Conservation (phyloP, 495 filamentous ascomycete genomes). For the Saxispiralis lemnorum region DNA sequence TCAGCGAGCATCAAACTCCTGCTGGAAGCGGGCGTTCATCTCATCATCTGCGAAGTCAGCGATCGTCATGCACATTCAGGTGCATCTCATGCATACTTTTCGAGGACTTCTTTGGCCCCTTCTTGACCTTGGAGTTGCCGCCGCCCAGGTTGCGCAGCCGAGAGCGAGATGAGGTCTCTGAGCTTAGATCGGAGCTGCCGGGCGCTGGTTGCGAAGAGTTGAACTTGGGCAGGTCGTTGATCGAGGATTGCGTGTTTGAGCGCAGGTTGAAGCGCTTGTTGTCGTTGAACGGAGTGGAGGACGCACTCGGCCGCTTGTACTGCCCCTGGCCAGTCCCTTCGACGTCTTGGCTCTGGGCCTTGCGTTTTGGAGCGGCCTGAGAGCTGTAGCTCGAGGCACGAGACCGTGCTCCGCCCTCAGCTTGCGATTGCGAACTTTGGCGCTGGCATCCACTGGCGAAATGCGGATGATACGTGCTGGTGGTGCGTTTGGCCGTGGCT, state of each 20-base stretch:
- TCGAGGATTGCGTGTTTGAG: constrained; percentile 1
- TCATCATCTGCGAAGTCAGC: constrained; percentile 3
- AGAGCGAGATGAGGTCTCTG: background rate
- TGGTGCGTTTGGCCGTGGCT: background rate
- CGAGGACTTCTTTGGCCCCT: constrained; percentile 3
- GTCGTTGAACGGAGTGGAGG: background rate
- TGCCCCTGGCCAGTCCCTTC: constrained; percentile 6
- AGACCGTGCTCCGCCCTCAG: too few species aligned
- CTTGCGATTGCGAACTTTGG: background rate
- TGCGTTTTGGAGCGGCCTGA: constrained; percentile 1
- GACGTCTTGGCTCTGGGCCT: background rate
- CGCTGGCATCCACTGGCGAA: constrained; percentile 1
- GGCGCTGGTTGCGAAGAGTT: background rate
- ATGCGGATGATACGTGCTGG: constrained; percentile 3
- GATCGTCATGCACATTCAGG: too few species aligned
- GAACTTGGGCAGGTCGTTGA: constrained; percentile 8
- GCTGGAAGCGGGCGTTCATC: constrained; percentile 9
- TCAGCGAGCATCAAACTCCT: constrained; percentile 9
- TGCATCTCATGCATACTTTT: constrained; percentile 3
- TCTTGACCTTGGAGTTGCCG: background rate
- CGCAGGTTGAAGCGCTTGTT: constrained; percentile 2
- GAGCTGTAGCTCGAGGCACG: too few species aligned
- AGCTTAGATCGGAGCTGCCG: background rate
- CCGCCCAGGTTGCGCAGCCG: constrained; percentile 11
- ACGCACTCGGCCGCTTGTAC: constrained; percentile 2